Conservation (phyloP, 805 yeast genomes). For the Myxozyma vanderwaltii region DNA sequence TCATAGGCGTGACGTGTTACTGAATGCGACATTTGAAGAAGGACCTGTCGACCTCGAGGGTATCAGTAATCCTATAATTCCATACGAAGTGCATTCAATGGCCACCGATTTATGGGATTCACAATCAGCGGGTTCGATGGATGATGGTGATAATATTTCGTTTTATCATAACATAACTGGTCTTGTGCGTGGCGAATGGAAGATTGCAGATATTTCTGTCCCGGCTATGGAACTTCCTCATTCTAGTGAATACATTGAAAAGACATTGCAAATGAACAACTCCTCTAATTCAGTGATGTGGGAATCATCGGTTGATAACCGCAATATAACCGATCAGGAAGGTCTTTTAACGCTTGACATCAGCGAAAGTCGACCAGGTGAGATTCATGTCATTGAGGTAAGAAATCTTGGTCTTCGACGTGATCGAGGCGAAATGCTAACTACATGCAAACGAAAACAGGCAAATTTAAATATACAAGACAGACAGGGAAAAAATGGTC, state of each 20-base stretch:
- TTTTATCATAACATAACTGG: conserved; percentile 31
- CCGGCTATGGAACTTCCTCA: conserved; percentile 29
- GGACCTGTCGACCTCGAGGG: conserved; percentile 33
- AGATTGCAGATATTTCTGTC: conserved; percentile 13
- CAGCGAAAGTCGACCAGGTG: conserved; percentile 22
- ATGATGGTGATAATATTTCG: conserved; percentile 35
- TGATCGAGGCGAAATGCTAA: neutral
- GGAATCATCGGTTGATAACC: conserved; percentile 36
- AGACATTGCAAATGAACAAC: conserved; percentile 10
- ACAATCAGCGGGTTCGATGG: conserved; percentile 20
- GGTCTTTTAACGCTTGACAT: conserved; percentile 28
- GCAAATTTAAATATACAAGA: conserved; percentile 30
- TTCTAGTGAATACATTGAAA: conserved; percentile 3
- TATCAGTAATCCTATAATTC: conserved; percentile 51
- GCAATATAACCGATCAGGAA: conserved; percentile 32
- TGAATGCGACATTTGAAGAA: conserved; percentile 27
- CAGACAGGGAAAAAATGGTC: conserved; percentile 31
- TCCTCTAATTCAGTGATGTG: conserved; percentile 13
- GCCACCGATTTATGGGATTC: conserved; percentile 58
- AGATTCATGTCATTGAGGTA: conserved; percentile 31
- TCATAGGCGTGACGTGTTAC: conserved; percentile 23
- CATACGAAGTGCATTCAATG: conserved; percentile 54
- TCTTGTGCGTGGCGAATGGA: conserved; percentile 27
- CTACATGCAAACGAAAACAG: neutral
- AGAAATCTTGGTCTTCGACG: neutral